phyloP scores from a whole-genome alignment of 441 rosid genomes.

The Populus trichocarpa region DNA sequence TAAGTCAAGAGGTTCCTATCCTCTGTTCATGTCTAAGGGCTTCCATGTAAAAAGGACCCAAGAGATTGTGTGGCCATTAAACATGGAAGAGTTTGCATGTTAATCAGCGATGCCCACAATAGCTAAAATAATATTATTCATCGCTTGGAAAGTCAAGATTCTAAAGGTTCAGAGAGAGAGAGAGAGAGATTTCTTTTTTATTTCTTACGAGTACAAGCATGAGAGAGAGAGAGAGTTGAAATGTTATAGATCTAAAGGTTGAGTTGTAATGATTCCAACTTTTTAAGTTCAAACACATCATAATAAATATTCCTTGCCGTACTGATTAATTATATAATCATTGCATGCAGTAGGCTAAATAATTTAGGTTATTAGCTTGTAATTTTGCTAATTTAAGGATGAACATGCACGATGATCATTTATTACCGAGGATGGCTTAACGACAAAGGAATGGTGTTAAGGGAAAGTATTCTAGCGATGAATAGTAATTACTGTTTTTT shows the following conservation, averaged over 20 bases:
- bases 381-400: slow-evolving; percentile 18
- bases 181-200: background rate
- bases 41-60: background rate
- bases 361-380: background rate
- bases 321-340: background rate
- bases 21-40: background rate
- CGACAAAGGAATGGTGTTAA: background rate
- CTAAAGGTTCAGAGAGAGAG: slow-evolving; percentile 10
- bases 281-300: background rate
- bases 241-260: background rate
- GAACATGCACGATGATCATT: slow-evolving; percentile 3
- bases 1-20: background rate
- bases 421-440: slow-evolving; percentile 5
- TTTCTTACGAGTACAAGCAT: background rate
- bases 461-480: too few species aligned
- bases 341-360: background rate
- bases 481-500: too few species aligned
- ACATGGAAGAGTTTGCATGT: slow-evolving; percentile 13
- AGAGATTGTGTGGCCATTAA: slow-evolving; percentile 31
- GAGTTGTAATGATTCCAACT: background rate
- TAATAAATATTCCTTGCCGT: background rate
- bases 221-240: background rate
- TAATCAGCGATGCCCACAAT: background rate
- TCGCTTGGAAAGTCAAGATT: slow-evolving; percentile 36
- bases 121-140: background rate